Evolutionary conservation across 257 asterid species (phyloP), one percentile per base, ranked within the genome.

Genomic region (Plantago ovata): DNA sequence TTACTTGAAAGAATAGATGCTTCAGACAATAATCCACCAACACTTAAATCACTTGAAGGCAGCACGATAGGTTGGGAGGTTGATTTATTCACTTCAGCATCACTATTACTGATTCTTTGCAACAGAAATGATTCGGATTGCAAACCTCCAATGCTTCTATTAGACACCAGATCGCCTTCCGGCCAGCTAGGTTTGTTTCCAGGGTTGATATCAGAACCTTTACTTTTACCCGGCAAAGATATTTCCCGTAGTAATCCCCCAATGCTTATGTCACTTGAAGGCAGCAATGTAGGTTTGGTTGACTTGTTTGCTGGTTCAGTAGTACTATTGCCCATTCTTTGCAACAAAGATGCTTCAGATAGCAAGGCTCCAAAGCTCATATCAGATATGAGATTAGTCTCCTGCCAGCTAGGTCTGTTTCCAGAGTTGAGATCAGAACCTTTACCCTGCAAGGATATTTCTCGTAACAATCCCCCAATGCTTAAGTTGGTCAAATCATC

Each of bases 381-480:
- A 56, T 78, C 89, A 60, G 85, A 79, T 57, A 64, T 62, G 49
- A 40, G 59, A 50, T 72, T 75, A 16, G 46, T 53, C 41, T 78
- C 80, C 68, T 71, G 82, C 69, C 60, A 32, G 47, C 65, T 64
- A 63, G 81, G 61, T 71, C 59, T 69, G 73, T 47, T 77, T 21
- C 53, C 78, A 38, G 91, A 67, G 60, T 65, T 64, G 39, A 60
- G 57, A 63, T 68, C 59, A 10, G 78, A 67, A 43, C 58, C 69
- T 62, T 51, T 77, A 14, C 84, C 76, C 80, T 69, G 87, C 83
- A 82, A 53, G 19, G 96, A 86, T 77, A 79, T 79, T 74, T 84
- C 95, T 61, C 93, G 80, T 33, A 86, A 83, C 69, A 86, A 73
- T 61, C 88, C 94, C 62, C 97, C 94, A 63, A 84, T 84, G 82